Conservation (phyloP, 108 stramenopile genomes). For the Asterionellopsis glacialis region DNA sequence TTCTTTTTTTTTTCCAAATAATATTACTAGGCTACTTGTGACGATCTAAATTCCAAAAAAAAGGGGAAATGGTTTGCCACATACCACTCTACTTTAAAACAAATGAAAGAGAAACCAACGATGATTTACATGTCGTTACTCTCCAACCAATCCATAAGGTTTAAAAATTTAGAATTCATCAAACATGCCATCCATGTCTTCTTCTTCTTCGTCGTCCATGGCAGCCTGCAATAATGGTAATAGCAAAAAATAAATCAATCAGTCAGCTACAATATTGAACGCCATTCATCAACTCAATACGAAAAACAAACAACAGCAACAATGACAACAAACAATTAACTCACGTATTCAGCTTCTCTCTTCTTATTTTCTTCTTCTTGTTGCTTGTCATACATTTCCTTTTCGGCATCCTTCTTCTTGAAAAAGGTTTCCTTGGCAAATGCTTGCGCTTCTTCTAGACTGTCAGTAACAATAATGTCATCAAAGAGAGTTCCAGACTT, state of each 20-base stretch:
- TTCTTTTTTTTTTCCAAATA: too few relatives aligned
- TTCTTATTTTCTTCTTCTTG: conserved; percentile 41
- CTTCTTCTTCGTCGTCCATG: too few relatives aligned
- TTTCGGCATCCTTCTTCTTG: conserved; percentile 97
- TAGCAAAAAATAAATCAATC: neutral
- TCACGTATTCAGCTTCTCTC: neutral
- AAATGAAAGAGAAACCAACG: neutral
- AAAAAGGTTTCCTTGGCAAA: conserved; percentile 96
- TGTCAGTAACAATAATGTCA: conserved; percentile 98
- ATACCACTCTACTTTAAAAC: too few relatives aligned
- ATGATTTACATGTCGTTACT: neutral
- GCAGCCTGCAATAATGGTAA: too few relatives aligned
- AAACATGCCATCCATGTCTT: conserved; percentile 35
- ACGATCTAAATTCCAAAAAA: too few relatives aligned
- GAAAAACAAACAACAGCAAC: too few relatives aligned
- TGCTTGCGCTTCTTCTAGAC: conserved; percentile 91
- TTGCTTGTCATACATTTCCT: conserved; percentile 90
- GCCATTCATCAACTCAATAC: neutral
- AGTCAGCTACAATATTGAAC: neutral
- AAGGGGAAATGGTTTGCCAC: too few relatives aligned
- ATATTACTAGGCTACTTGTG: too few relatives aligned
- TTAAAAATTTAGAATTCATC: conserved; percentile 43
- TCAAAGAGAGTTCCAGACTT: conserved; percentile 97
- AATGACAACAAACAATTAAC: neutral
- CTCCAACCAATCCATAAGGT: neutral